Base-by-base conservation (phyloP, 805 yeast genomes). In the Candida arabinofermentans region DNA sequence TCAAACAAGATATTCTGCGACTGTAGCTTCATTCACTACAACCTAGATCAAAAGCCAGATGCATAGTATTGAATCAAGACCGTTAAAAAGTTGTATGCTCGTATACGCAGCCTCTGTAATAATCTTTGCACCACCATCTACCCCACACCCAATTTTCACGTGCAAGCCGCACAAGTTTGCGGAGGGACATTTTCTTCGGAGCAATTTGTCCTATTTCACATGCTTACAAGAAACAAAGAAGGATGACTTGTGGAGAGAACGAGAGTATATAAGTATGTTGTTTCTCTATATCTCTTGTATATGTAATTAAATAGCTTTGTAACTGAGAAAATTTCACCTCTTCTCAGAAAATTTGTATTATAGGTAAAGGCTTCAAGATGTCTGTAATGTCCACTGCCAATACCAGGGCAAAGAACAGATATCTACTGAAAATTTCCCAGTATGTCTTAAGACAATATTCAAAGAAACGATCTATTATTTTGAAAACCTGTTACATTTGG, bases 401-500 rank as follows among this genome's bases (percentile, higher is more conserved):
- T 9, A 29, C 16, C 26, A 24, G 13, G 9, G 21, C 36, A 22
- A 38, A 38, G 26, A 38, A 41, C 36, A 39, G 40, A n/a, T 48
- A 48, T 19, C 22, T 51, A 14, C 32, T 48, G 8, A 40, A 44
- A 22, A 34, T 44, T n/a, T 37, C 42, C 5, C 46, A 47, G 23
- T 44, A 42, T 22, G 17, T 50, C 19, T 17, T 50, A 14, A 34
- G 38, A n/a, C 46, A 46, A 19, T 61, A 61, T 35, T 37, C 50
- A 4, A 52, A 45, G 19, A 44, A 53, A 23, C 46, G 65, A 21
- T 50, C 26, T 14, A n/a, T 37, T 9, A 51, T 61, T 1, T 22
- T 59, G 26, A 37, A 59, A 24, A 10, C 47, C 9, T 57, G 57
- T 8, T 59, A 53, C 36, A 38, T 50, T 17, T 31, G 52, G 5